Percentiles rank a stretch among this genome's conserved stretches.
phyloP scores from a whole-genome alignment of 768 basidiomycete species.

The Leucocoprinus birnbaumii region DNA sequence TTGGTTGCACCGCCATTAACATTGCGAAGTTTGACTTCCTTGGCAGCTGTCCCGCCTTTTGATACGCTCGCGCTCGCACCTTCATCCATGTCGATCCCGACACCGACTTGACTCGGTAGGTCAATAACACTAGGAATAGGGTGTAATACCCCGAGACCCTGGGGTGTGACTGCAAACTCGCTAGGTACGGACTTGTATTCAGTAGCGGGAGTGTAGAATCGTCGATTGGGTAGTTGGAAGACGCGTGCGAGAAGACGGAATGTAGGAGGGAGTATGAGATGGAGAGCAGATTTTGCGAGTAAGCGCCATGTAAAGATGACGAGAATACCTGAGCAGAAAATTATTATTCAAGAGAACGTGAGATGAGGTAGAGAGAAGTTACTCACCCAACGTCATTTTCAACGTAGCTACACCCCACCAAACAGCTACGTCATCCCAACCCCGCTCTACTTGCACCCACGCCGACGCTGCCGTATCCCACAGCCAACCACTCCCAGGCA shows the following conservation, averaged over 20 bases:
- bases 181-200: slow-evolving; percentile 75
- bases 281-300: slow-evolving; percentile 73
- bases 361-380: background rate
- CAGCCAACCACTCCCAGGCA: slow-evolving; percentile 58
- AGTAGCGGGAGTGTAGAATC: slow-evolving; percentile 90
- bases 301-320: slow-evolving; percentile 88
- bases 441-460: slow-evolving; percentile 35
- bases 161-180: slow-evolving; percentile 38
- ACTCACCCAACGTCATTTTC: slow-evolving; percentile 45
- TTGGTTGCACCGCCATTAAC: slow-evolving; percentile 16
- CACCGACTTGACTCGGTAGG: slow-evolving; percentile 49
- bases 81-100: slow-evolving; percentile 42
- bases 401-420: slow-evolving; percentile 46
- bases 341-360: slow-evolving; percentile 5
- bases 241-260: slow-evolving; percentile 74
- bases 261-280: slow-evolving; percentile 74
- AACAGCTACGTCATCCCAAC: slow-evolving; percentile 33
- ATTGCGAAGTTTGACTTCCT: slow-evolving; percentile 62
- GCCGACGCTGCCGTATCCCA: slow-evolving; percentile 19
- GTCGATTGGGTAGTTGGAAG: slow-evolving; percentile 73
- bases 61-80: slow-evolving; percentile 35
- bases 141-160: slow-evolving; percentile 47
- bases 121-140: slow-evolving; percentile 88
- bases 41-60: slow-evolving; percentile 24
- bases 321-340: slow-evolving; percentile 51